phyloP scores from a whole-genome alignment of 2,329 filamentous ascomycete species.

The Nemania abortiva region DNA sequence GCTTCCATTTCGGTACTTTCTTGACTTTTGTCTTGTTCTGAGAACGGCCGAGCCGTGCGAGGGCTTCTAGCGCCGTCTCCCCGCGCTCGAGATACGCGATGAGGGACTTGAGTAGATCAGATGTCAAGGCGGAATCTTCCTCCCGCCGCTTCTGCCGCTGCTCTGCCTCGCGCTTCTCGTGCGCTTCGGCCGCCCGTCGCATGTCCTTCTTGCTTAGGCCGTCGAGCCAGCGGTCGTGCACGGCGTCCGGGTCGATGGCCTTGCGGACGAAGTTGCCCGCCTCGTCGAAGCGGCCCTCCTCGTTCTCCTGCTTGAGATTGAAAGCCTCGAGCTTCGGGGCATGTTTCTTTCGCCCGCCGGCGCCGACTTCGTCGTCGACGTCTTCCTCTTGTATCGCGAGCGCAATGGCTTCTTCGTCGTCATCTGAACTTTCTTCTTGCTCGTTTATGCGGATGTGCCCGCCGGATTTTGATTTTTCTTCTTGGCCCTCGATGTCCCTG shows the following conservation, averaged over 20 bases:
- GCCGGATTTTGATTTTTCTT: slow-evolving; percentile 77
- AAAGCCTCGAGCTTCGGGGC: slow-evolving; percentile 96
- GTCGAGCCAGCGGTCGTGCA: slow-evolving; percentile 92
- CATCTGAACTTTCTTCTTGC: slow-evolving; percentile 67
- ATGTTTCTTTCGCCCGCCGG: slow-evolving; percentile 90
- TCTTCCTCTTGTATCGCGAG: slow-evolving; percentile 80
- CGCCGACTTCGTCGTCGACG: slow-evolving; percentile 88
- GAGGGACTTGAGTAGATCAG: slow-evolving; percentile 78
- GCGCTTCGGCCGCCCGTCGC: slow-evolving; percentile 85
- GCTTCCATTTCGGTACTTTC: slow-evolving; percentile 73
- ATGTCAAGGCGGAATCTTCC: slow-evolving; percentile 79
- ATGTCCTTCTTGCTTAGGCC: slow-evolving; percentile 95
- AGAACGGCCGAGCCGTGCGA: slow-evolving; percentile 81
- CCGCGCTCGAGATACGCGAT: slow-evolving; percentile 80
- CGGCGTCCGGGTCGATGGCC: slow-evolving; percentile 86
- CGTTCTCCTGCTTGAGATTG: slow-evolving; percentile 90
- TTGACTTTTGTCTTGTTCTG: slow-evolving; percentile 65
- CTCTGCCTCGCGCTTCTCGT: slow-evolving; percentile 85
- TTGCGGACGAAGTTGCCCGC: slow-evolving; percentile 92
- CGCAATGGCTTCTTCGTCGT: slow-evolving; percentile 78
- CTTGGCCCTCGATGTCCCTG: slow-evolving; percentile 81
- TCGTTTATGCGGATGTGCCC: slow-evolving; percentile 75
- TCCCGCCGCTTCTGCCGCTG: slow-evolving; percentile 76
- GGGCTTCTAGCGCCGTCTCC: slow-evolving; percentile 89
- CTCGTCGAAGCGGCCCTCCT: slow-evolving; percentile 93